Evolutionary conservation across 208 protist genomes (phyloP).

Genomic region (Polymyxa betae): DNA sequence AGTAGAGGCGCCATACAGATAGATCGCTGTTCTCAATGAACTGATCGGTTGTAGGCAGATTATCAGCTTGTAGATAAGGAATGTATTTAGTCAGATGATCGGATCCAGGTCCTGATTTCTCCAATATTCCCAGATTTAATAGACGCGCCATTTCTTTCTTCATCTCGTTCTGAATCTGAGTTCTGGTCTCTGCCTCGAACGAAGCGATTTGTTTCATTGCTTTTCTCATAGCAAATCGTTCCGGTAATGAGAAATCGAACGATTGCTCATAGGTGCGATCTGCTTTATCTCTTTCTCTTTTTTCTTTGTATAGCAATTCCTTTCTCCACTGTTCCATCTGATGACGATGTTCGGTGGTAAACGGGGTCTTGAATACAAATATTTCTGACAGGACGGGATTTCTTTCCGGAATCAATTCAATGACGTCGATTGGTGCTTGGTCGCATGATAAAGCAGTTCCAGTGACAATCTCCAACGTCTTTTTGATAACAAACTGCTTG

Average conservation of each 20-base stretch:
- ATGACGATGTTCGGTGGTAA: neutral
- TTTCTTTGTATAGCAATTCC: neutral
- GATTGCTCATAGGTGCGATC: neutral
- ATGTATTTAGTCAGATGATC: too few species aligned
- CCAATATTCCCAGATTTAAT: too few species aligned
- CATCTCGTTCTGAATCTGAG: slow-evolving; percentile 20
- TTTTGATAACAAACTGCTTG: neutral
- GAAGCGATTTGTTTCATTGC: neutral
- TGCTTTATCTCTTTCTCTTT: neutral
- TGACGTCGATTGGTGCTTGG: neutral
- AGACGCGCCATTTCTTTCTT: neutral
- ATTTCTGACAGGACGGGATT: neutral
- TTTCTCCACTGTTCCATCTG: neutral
- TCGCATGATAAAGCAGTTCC: neutral
- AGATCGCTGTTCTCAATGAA: slow-evolving; percentile 13
- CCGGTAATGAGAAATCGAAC: neutral
- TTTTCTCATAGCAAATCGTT: neutral
- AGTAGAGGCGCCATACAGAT: neutral
- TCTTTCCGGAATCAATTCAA: slow-evolving; percentile 9
- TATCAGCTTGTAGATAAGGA: too few species aligned
- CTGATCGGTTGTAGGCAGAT: neutral
- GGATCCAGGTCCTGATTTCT: too few species aligned
- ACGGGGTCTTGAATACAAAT: slow-evolving; percentile 20
- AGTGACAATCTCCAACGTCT: slow-evolving; percentile 16
- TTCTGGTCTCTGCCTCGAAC: neutral